A percentile compares a stretch with the other conserved stretches of the same genome.
Conservation (phyloP, 306 rosid species). For the Quercus ilex region DNA sequence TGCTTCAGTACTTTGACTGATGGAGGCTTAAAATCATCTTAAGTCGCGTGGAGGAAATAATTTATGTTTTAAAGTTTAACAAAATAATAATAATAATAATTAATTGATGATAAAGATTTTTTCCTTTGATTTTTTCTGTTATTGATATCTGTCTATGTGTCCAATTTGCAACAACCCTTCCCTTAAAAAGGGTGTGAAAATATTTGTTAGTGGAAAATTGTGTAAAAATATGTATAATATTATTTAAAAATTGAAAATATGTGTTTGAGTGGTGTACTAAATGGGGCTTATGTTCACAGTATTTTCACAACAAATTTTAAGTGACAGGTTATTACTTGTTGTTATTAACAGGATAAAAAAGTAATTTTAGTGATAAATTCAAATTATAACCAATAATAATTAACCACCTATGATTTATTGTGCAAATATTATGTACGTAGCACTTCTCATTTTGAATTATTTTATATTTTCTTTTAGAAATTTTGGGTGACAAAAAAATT, state of each 20-base stretch:
- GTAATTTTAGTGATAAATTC: too few relatives aligned
- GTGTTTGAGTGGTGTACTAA: accelerated
- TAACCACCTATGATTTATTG: accelerated
- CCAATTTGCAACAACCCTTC: constrained; percentile 18
- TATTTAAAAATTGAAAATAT: too few relatives aligned
- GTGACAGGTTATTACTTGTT: accelerated
- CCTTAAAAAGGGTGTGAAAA: not conserved
- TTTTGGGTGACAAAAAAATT: too few relatives aligned
- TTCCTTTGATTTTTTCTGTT: constrained; percentile 19
- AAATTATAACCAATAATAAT: too few relatives aligned
- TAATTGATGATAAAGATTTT: not conserved
- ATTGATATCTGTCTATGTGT: not conserved
- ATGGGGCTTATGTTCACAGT: accelerated
- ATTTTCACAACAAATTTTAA: accelerated
- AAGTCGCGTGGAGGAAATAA: constrained; percentile 28
- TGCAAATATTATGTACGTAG: accelerated
- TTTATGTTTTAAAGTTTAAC: not conserved
- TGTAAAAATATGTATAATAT: too few relatives aligned
- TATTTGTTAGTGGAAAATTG: accelerated
- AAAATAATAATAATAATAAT: too few relatives aligned
- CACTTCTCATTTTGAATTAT: accelerated
- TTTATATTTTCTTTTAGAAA: too few relatives aligned
- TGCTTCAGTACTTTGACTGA: not conserved
- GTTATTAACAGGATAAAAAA: too few relatives aligned
- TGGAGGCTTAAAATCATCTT: not conserved